Evolutionary conservation across 768 basidiomycete genomes (phyloP).

Genomic region (Sarcodon sp.): DNA sequence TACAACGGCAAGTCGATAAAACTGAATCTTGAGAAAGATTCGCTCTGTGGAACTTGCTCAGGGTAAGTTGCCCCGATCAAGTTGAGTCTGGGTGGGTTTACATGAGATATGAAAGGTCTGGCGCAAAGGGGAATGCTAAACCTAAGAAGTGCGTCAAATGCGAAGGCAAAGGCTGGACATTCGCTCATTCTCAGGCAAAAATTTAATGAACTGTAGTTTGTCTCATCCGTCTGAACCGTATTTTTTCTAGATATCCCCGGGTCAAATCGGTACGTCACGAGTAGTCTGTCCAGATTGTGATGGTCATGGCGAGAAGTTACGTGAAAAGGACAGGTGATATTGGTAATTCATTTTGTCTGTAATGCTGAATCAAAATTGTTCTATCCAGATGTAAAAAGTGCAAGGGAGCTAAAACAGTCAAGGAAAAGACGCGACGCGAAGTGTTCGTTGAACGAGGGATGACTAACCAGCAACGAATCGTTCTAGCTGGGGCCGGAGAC

Average conservation of each 20-base stretch:
- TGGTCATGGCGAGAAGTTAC: conserved; percentile 56
- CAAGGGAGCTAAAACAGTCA: conserved; percentile 72
- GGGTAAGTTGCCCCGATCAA: conserved; percentile 35
- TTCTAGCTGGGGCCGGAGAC: conserved; percentile 87
- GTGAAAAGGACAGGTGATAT: conserved; percentile 69
- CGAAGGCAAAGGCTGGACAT: conserved; percentile 73
- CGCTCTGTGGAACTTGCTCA: conserved; percentile 66
- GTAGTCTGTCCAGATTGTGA: conserved; percentile 56
- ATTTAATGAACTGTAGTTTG: conserved; percentile 3
- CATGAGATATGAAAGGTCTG: conserved; percentile 37
- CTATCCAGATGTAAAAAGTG: conserved; percentile 82
- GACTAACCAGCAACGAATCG: conserved; percentile 71
- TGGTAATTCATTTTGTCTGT: background rate
- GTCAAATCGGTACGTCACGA: conserved; percentile 36
- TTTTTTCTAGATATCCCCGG: conserved; percentile 26
- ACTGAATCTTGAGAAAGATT: conserved; percentile 81
- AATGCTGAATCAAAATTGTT: conserved; percentile 2
- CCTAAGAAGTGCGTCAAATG: conserved; percentile 73
- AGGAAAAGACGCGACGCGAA: conserved; percentile 84
- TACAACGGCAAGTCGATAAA: conserved; percentile 86
- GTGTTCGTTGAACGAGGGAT: conserved; percentile 83
- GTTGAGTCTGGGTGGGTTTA: conserved; percentile 1
- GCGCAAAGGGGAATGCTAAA: conserved; percentile 75
- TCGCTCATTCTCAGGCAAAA: conserved; percentile 39
- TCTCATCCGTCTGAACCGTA: background rate